These are phyloP conservation scores for Penicillium hesseltinei DNA, from an alignment of 2,329 filamentous ascomycete species.

Conservation along the genomic window DNA sequence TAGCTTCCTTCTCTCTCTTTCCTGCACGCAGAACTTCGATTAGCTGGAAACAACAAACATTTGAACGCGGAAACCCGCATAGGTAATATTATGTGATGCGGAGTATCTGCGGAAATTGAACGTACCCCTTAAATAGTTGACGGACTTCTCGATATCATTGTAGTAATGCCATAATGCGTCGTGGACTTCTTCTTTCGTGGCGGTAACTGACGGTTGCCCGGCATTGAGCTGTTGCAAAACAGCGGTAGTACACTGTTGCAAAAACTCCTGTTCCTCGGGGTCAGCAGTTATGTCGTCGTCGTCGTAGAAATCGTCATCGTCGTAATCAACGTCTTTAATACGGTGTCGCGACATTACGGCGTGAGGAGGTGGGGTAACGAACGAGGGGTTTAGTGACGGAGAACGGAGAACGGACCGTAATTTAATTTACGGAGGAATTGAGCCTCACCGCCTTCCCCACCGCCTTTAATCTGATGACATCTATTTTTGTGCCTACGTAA, in stretches of 20 bases:
- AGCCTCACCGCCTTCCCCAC: background rate
- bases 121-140: conserved; percentile 72
- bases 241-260: conserved; percentile 65
- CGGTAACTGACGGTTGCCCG: conserved; percentile 57
- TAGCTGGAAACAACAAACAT: conserved; percentile 1
- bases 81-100: background rate
- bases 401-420: background rate
- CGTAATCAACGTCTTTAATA: conserved; percentile 45
- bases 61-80: background rate
- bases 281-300: conserved; percentile 44
- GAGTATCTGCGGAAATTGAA: conserved; percentile 6
- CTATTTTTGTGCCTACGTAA: no score
- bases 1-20: conserved; percentile 39
- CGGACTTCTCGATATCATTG: conserved; percentile 84
- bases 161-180: conserved; percentile 95
- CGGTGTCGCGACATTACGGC: conserved; percentile 46
- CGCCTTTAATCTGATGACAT: no score
- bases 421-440: background rate
- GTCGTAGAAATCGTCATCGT: conserved; percentile 41
- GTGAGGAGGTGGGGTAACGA: conserved; percentile 5
- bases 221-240: conserved; percentile 66
- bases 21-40: conserved; percentile 18
- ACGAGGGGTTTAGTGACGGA: background rate
- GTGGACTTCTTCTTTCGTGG: conserved; percentile 72
- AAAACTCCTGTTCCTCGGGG: conserved; percentile 51